Percentiles rank a stretch among this genome's conserved stretches.
Evolutionary conservation across 257 asterid genomes (phyloP).

Genomic region (Agastache rugosa): DNA sequence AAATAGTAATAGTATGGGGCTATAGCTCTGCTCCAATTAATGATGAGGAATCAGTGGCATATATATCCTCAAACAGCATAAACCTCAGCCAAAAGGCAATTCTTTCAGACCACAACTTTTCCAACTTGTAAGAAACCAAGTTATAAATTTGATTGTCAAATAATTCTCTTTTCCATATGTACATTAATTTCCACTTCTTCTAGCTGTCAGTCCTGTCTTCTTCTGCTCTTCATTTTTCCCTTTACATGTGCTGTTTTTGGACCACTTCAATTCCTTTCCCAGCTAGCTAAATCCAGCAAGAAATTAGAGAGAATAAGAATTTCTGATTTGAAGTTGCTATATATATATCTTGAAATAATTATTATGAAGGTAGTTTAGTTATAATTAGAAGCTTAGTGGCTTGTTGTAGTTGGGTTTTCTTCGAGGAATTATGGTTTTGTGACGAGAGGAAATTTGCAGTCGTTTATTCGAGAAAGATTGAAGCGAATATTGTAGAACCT

Average conservation of each 20-base stretch:
- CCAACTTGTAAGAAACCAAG: constrained; percentile 1
- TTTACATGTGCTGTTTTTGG: constrained; percentile 49
- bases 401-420: not conserved
- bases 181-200: constrained; percentile 17
- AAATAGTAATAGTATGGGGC: not conserved
- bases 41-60: constrained; percentile 6
- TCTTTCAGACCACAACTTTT: constrained; percentile 41
- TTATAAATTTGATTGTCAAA: not conserved
- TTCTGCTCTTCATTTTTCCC: constrained; percentile 33
- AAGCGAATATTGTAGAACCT: too few relatives aligned
- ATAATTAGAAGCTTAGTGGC: not conserved
- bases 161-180: not conserved
- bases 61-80: not conserved
- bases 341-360: too few relatives aligned
- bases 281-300: not conserved
- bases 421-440: too few relatives aligned
- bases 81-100: constrained; percentile 42
- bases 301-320: not conserved
- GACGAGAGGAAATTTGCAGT: too few relatives aligned
- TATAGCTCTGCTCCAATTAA: not conserved
- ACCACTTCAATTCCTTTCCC: constrained; percentile 38
- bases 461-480: too few relatives aligned
- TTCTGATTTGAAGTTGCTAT: not conserved
- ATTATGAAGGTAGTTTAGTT: not conserved
- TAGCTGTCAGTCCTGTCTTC: constrained; percentile 49